Percentiles rank a stretch among this genome's conserved stretches.
Evolutionary conservation across 176 grass and related monocot genomes (phyloP).

Genomic region (Oryza longistaminata): DNA sequence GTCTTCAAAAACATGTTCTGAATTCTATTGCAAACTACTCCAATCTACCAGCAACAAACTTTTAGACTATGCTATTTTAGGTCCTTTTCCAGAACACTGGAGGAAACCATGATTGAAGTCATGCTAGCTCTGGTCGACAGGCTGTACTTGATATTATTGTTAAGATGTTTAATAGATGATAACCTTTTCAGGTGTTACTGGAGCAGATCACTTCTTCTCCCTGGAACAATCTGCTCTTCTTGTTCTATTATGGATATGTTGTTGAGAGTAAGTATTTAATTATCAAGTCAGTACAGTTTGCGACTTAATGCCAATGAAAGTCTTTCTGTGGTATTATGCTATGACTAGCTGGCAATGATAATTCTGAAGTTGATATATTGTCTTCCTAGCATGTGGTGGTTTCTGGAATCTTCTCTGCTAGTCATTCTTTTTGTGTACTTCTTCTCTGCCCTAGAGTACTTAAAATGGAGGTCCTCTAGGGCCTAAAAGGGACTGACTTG

Average conservation of each 20-base stretch:
- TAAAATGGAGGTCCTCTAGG: neutral
- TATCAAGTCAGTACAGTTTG: neutral
- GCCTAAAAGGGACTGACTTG: neutral
- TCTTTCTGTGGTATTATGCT: neutral
- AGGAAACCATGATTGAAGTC: neutral
- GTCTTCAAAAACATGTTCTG: neutral
- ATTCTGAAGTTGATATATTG: neutral
- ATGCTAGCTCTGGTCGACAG: neutral
- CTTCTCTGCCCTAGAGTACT: too few relatives aligned
- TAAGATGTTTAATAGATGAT: constrained; percentile 22
- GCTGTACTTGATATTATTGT: neutral
- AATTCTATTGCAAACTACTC: constrained; percentile 11
- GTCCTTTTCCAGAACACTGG: neutral
- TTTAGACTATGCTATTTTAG: neutral
- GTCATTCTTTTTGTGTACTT: neutral
- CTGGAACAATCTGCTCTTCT: constrained; percentile 79
- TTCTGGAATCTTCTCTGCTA: neutral
- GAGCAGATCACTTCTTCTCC: constrained; percentile 85
- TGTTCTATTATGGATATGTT: constrained; percentile 85
- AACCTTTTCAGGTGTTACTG: constrained; percentile 66
- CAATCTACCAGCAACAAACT: neutral
- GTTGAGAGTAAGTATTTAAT: constrained; percentile 82
- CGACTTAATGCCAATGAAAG: neutral
- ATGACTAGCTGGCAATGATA: neutral
- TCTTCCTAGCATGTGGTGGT: constrained; percentile 3